Percentiles rank a stretch among this genome's conserved stretches.
These are phyloP conservation scores for Wallacemonas sp. DNA, from an alignment of 208 protist species.

Conservation along the genomic window DNA sequence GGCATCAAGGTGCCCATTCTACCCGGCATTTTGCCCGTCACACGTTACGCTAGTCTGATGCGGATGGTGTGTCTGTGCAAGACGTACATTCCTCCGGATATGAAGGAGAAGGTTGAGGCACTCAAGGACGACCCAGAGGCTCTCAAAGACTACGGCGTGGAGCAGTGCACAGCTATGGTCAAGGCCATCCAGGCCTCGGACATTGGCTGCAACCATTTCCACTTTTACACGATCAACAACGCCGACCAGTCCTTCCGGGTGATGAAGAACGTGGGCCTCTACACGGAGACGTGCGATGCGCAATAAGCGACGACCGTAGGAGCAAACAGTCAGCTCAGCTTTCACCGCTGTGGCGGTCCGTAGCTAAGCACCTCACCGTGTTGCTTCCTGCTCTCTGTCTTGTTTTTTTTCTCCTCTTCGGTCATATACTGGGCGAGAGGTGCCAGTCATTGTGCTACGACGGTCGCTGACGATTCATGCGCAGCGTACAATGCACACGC, in stretches of 20 bases:
- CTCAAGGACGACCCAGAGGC: conserved; percentile 61
- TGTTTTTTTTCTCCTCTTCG: conserved; percentile 10
- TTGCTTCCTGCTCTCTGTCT: neutral
- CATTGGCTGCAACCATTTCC: conserved; percentile 63
- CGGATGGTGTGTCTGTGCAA: conserved; percentile 77
- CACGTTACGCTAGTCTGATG: conserved; percentile 53
- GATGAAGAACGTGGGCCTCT: conserved; percentile 36
- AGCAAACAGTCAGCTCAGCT: neutral
- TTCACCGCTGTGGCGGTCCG: too few relatives aligned
- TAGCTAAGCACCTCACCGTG: too few relatives aligned
- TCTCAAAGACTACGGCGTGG: conserved; percentile 58
- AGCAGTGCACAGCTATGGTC: conserved; percentile 60
- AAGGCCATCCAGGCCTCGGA: conserved; percentile 44
- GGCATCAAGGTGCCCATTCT: conserved; percentile 95
- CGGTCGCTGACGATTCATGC: too few relatives aligned
- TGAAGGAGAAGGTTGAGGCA: conserved; percentile 46
- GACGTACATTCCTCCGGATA: conserved; percentile 51
- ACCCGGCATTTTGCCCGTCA: conserved; percentile 94
- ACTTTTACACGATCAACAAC: conserved; percentile 78
- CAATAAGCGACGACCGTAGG: neutral
- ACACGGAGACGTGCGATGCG: conserved; percentile 19
- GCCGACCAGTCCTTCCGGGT: conserved; percentile 34
- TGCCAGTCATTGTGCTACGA: too few relatives aligned
- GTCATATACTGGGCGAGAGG: too few relatives aligned
- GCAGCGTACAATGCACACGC: too few relatives aligned